Conservation (phyloP, 2,329 filamentous ascomycete species). For the Trichoderma pleuroti region DNA sequence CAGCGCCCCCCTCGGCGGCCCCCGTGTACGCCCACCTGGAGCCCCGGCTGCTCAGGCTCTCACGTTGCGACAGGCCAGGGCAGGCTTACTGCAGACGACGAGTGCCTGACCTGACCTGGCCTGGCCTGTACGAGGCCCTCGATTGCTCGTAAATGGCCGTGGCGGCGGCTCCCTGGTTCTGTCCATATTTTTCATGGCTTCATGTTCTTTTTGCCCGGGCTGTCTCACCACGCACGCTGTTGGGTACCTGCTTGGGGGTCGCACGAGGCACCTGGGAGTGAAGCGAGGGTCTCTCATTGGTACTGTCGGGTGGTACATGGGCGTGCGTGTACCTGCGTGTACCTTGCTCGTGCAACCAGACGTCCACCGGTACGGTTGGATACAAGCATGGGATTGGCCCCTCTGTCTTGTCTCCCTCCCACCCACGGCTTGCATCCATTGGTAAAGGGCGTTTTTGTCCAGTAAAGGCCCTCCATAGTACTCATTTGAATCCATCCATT, state of each 20-base stretch:
- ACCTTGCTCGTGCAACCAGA: not conserved
- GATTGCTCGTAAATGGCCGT: not conserved
- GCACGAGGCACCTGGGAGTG: not conserved
- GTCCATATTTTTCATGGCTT: not conserved
- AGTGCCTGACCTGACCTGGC: too few species aligned
- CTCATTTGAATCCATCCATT: too few species aligned
- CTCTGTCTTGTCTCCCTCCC: not conserved
- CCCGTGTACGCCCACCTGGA: not conserved
- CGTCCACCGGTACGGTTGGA: not conserved
- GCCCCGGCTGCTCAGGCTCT: not conserved
- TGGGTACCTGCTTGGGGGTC: not conserved
- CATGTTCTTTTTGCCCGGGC: not conserved
- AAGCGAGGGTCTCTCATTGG: not conserved
- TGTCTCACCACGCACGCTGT: not conserved
- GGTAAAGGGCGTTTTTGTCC: not conserved
- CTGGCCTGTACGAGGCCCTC: not conserved
- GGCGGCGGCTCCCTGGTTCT: not conserved
- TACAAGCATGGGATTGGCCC: not conserved
- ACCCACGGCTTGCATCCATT: not conserved
- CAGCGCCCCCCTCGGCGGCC: not conserved
- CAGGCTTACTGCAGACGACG: not conserved
- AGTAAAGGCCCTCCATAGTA: too few species aligned
- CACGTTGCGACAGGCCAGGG: not conserved
- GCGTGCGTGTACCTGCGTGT: not conserved
- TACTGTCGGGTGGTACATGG: not conserved